Conservation (phyloP, 495 filamentous ascomycete species). For the Aspergillus cristatus region DNA sequence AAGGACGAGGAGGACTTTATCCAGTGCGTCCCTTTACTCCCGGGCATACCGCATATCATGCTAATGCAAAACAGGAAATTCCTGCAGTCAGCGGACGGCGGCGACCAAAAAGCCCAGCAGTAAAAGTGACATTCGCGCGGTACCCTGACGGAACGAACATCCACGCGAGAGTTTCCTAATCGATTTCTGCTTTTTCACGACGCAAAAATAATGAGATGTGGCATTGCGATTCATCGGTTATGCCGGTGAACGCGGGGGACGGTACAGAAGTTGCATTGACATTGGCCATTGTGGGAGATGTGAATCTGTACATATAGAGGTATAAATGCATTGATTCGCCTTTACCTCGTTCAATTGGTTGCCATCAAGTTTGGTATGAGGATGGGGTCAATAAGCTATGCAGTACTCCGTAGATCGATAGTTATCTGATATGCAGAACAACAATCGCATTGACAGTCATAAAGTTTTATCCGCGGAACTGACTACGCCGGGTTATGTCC, state of each 20-base stretch:
- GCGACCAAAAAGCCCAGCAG: conserved; percentile 61
- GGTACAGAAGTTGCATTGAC: too few relatives aligned
- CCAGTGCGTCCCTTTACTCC: conserved; percentile 77
- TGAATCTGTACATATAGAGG: conserved; percentile 36
- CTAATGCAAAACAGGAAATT: conserved; percentile 52
- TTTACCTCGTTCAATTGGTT: too few relatives aligned
- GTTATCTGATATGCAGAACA: too few relatives aligned
- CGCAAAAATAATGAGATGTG: background rate
- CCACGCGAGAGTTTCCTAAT: background rate
- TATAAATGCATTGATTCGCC: conserved; percentile 31
- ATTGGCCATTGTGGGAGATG: background rate
- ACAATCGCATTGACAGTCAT: too few relatives aligned
- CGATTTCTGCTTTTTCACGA: background rate
- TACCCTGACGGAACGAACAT: background rate
- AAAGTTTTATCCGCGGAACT: too few relatives aligned
- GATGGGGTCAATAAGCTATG: too few relatives aligned
- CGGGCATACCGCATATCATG: too few relatives aligned
- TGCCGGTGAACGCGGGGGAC: too few relatives aligned
- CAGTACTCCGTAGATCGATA: too few relatives aligned
- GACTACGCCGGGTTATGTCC: too few relatives aligned
- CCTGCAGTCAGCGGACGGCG: conserved; percentile 59
- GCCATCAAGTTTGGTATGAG: too few relatives aligned
- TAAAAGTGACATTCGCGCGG: conserved; percentile 24
- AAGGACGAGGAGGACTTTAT: conserved; percentile 97
- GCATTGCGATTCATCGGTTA: background rate